phyloP scores from a whole-genome alignment of 164 flowering plant species.

The Aristolochia fimbriata region DNA sequence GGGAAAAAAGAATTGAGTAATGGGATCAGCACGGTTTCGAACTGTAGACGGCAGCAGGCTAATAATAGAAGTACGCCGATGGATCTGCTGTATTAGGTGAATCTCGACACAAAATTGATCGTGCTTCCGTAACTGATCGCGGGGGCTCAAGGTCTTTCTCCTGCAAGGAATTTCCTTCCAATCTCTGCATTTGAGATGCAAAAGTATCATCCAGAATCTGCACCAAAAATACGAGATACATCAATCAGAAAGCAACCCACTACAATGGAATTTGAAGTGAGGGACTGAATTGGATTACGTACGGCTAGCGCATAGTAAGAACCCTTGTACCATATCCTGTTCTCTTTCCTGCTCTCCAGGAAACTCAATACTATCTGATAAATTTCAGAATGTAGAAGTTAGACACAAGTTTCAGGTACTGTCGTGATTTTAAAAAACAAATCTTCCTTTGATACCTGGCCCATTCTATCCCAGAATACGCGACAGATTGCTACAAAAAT shows the following conservation, averaged over 20 bases:
- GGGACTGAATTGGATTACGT: constrained; percentile 9
- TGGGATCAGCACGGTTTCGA: not conserved
- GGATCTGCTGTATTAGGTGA: constrained; percentile 21
- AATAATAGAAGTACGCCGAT: constrained; percentile 21
- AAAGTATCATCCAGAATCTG: constrained; percentile 86
- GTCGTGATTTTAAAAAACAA: not conserved
- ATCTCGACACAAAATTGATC: constrained; percentile 84
- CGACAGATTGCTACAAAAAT: constrained; percentile 71
- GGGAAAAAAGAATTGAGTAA: not conserved
- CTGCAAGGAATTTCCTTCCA: constrained; percentile 78
- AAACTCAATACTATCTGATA: constrained; percentile 36
- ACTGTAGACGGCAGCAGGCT: not conserved
- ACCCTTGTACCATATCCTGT: constrained; percentile 46
- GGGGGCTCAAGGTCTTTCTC: constrained; percentile 86
- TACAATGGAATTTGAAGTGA: not conserved
- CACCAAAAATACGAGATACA: constrained; percentile 3
- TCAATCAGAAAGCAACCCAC: not conserved
- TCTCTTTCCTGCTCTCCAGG: constrained; percentile 42
- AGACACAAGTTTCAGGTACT: not conserved
- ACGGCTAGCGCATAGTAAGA: constrained; percentile 49
- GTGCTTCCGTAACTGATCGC: constrained; percentile 71
- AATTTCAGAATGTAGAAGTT: not conserved
- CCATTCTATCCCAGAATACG: constrained; percentile 93
- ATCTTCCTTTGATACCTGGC: constrained; percentile 41
- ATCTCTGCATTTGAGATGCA: constrained; percentile 88